phyloP scores from a whole-genome alignment of 2,329 filamentous ascomycete genomes.

The Paecilomyces niveus region DNA sequence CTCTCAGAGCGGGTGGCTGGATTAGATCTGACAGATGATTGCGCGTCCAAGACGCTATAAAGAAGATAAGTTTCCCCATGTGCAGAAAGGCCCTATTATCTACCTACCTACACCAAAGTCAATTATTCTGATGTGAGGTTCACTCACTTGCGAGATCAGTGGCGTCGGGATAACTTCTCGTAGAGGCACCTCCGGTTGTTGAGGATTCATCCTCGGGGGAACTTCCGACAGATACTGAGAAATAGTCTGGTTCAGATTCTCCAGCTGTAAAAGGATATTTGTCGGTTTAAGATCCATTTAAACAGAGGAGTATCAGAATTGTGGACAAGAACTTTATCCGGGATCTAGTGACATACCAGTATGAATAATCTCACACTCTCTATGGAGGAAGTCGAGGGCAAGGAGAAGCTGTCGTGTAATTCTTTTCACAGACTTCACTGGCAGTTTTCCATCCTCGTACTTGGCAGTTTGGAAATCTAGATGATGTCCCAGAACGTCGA shows the following conservation, averaged over 20 bases:
- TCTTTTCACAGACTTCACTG: slow-evolving; percentile 12
- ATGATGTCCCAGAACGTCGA: slow-evolving; percentile 19
- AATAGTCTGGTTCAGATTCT: slow-evolving; percentile 6
- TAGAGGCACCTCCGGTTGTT: background rate
- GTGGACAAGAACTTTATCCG: background rate
- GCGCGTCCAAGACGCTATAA: background rate
- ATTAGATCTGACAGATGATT: background rate
- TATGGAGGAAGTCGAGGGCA: slow-evolving; percentile 15
- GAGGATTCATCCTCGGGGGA: background rate
- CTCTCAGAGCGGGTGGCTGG: background rate
- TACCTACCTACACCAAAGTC: background rate
- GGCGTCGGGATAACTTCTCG: background rate
- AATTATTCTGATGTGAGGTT: background rate
- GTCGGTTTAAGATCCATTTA: slow-evolving; percentile 16
- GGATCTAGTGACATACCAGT: slow-evolving; percentile 12
- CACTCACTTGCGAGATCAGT: background rate
- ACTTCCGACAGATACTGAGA: background rate
- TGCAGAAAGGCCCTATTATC: background rate
- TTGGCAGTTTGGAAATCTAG: slow-evolving; percentile 14
- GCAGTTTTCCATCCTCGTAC: slow-evolving; percentile 15
- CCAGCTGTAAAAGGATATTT: slow-evolving; percentile 18
- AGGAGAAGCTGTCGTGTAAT: slow-evolving; percentile 18
- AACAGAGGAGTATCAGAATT: slow-evolving; percentile 1
- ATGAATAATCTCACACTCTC: slow-evolving; percentile 17
- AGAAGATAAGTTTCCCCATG: background rate